These are phyloP conservation scores for Colletotrichum magnum DNA, from an alignment of 2,329 filamentous ascomycete genomes.

Conservation along the genomic window DNA sequence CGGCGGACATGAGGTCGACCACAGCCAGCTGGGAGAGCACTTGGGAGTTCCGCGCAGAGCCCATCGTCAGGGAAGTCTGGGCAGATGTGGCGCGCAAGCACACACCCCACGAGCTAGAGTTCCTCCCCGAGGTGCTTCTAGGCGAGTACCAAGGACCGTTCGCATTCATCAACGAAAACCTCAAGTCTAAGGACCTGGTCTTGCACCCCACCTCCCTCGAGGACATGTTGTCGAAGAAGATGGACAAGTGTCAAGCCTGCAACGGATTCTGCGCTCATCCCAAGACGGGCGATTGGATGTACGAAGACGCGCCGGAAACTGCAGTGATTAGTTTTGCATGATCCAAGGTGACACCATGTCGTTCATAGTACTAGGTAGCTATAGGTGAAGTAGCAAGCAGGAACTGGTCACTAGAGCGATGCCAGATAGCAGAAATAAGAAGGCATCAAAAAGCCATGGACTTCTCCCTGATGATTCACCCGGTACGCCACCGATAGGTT, in stretches of 20 bases:
- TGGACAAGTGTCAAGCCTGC: slow-evolving; percentile 38
- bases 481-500: background rate
- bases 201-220: slow-evolving; percentile 31
- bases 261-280: slow-evolving; percentile 37
- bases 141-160: slow-evolving; percentile 40
- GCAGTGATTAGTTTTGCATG: no score
- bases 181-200: slow-evolving; percentile 45
- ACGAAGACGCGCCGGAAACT: slow-evolving; percentile 4
- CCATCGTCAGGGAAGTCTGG: slow-evolving; percentile 24
- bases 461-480: slow-evolving; percentile 32
- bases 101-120: slow-evolving; percentile 24
- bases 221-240: slow-evolving; percentile 39
- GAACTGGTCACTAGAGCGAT: background rate
- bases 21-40: slow-evolving; percentile 35
- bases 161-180: slow-evolving; percentile 38
- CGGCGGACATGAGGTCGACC: slow-evolving; percentile 30
- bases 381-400: no score
- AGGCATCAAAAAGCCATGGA: background rate
- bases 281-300: slow-evolving; percentile 18
- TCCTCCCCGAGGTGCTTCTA: slow-evolving; percentile 32
- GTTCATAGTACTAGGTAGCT: no score
- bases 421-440: background rate
- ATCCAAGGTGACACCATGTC: no score
- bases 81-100: slow-evolving; percentile 22
- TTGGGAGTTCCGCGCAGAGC: slow-evolving; percentile 30